Base-by-base conservation (phyloP, 1,284 basidiomycete genomes). In the Malassezia cuniculi region DNA sequence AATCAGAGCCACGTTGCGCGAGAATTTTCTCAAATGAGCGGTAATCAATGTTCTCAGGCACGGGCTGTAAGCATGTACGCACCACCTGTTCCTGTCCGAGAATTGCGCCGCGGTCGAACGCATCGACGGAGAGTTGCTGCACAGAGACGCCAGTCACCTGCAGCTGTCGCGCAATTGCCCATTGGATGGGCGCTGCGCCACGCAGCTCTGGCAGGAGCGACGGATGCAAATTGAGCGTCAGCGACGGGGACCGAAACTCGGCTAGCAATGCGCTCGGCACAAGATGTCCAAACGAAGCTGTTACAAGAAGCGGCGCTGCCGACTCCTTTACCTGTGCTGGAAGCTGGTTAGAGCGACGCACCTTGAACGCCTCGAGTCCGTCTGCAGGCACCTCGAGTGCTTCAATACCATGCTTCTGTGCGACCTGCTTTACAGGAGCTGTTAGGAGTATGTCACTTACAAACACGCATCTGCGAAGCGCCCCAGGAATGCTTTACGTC, bases 151-250 rank as follows among this genome's bases (percentile, higher is more conserved):
- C 61, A 3, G 60, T 61, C 6, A 18, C 4, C 3, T 6, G 8
- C 16, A 47, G 25, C 5, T 31, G n/a, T 5, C 43, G 28, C 8
- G 57, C 46, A 26, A 97, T 72, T 0, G 81, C 75, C 68, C 80
- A 83, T 64, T 95, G 90, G 25, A 95, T 82, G 0, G 89, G 90
- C 1, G 87, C 84, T 0, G 90, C 79, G 0, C 90, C 90, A 17
- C 87, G 77, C 67, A 85, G 85, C n/a, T 73, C 69, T 0, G 89
- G 90, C 16, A 95, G 73, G 0, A 87, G 70, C 14, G 85, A 90
- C 0, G 89, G 87, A 58, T 97, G 90, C 4, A 95, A 76, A 59
- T 95, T 94, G 28, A 97, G 71, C n/a, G 80, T 71, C 36, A 78
- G 76, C 1, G 70, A 67, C 0, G 73, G 71, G 6, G 48, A 32